Evolutionary conservation across 2,329 filamentous ascomycete species (phyloP).

Genomic region (Arthrobotrys pseudoclavata): DNA sequence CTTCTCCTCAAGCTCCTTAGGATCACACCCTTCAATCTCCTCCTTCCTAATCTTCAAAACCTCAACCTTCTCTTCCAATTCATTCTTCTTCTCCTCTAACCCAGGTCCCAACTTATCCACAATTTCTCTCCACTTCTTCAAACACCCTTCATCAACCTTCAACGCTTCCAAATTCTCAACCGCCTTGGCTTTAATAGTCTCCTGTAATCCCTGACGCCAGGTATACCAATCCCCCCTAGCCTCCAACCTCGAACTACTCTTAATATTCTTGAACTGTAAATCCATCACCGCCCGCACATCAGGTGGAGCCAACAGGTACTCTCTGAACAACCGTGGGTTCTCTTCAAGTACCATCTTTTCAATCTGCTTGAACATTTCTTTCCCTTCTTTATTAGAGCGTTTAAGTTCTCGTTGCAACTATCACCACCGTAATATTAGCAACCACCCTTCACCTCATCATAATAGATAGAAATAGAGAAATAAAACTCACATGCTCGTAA

Average conservation of each 20-base stretch:
- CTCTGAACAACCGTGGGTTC: conserved; percentile 89
- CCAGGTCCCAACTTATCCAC: conserved; percentile 77
- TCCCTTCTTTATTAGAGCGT: conserved; percentile 94
- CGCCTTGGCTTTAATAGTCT: conserved; percentile 85
- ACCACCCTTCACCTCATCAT: background rate
- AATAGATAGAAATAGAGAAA: conserved; percentile 18
- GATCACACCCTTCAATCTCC: conserved; percentile 83
- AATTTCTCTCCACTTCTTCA: conserved; percentile 78
- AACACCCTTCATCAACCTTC: conserved; percentile 76
- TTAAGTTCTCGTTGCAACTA: conserved; percentile 88
- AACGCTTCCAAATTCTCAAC: conserved; percentile 82
- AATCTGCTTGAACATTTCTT: conserved; percentile 89
- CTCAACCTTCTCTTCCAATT: conserved; percentile 75
- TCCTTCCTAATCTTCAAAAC: conserved; percentile 79
- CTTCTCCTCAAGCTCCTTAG: conserved; percentile 80
- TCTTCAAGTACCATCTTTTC: conserved; percentile 89
- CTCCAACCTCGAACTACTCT: conserved; percentile 86
- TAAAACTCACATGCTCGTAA: conserved; percentile 82
- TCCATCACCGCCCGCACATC: conserved; percentile 91
- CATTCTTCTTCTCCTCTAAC: conserved; percentile 74
- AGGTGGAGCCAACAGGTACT: conserved; percentile 87
- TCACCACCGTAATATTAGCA: conserved; percentile 66
- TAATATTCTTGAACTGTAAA: conserved; percentile 97
- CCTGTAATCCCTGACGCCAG: conserved; percentile 90
- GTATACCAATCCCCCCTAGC: conserved; percentile 99